phyloP scores from a whole-genome alignment of 805 yeast species.

The Monosporozyma unispora region DNA sequence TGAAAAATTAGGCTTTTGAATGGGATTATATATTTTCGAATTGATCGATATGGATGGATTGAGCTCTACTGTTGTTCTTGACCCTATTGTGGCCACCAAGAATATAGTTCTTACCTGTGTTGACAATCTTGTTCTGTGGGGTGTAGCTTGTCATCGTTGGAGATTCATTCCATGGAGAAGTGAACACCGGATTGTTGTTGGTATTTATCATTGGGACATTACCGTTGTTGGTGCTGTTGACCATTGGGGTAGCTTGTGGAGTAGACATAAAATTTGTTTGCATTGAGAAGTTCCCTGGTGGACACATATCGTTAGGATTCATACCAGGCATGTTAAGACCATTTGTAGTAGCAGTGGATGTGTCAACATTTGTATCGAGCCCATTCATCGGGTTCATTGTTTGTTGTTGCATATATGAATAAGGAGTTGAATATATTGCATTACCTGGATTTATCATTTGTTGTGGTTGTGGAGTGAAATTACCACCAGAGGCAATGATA shows the following conservation, averaged over 20 bases:
- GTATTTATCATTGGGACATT: background rate
- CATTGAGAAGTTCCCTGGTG: background rate
- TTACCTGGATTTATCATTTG: background rate
- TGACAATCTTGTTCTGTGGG: slow-evolving; percentile 18
- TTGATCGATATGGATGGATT: slow-evolving; percentile 29
- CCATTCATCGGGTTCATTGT: background rate
- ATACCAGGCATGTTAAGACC: background rate
- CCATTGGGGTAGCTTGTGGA: background rate
- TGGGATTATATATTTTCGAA: slow-evolving; percentile 11
- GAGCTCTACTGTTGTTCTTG: slow-evolving; percentile 27
- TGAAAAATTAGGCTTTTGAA: background rate
- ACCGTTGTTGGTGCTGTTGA: background rate
- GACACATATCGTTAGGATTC: background rate
- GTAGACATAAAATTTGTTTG: background rate
- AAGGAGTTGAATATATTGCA: background rate
- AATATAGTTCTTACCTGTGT: slow-evolving; percentile 29
- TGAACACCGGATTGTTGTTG: background rate
- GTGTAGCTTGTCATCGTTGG: background rate
- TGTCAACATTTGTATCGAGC: background rate
- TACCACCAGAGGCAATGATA: background rate
- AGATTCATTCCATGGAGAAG: slow-evolving; percentile 16
- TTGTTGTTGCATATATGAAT: background rate
- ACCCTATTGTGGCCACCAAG: slow-evolving; percentile 27
- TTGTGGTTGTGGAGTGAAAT: background rate
- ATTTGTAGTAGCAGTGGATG: background rate